Conservation (phyloP, 208 protist species). For the Borovskyia barvae region DNA sequence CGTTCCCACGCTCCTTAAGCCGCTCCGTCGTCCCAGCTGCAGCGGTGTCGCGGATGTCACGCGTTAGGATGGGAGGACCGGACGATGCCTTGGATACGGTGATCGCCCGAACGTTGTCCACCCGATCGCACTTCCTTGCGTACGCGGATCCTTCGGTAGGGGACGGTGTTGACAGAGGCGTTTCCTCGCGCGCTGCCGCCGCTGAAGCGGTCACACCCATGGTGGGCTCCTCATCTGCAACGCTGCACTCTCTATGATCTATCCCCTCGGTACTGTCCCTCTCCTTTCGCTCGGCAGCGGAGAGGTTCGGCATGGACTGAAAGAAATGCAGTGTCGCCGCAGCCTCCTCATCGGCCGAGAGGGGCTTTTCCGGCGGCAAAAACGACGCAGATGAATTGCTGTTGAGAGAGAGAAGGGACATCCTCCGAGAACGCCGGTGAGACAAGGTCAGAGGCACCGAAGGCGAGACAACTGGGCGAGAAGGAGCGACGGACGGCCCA, state of each 20-base stretch:
- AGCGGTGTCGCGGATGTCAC: background rate
- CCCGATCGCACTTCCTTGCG: too few relatives aligned
- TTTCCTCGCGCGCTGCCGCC: too few relatives aligned
- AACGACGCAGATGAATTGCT: slow-evolving; percentile 17
- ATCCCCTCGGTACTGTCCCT: background rate
- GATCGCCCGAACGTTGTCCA: too few relatives aligned
- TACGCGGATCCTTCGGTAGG: too few relatives aligned
- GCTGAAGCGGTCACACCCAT: background rate
- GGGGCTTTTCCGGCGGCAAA: background rate
- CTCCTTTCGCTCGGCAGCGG: background rate
- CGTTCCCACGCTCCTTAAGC: slow-evolving; percentile 67
- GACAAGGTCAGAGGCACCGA: too few relatives aligned
- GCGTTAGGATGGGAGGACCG: too few relatives aligned
- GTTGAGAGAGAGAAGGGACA: slow-evolving; percentile 10
- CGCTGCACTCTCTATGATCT: background rate
- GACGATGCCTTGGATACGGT: too few relatives aligned
- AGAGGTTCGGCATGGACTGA: slow-evolving; percentile 5
- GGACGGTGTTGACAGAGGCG: too few relatives aligned
- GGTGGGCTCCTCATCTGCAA: background rate
- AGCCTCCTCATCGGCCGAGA: slow-evolving; percentile 8
- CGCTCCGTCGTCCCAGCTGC: background rate
- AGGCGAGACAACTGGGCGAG: too few relatives aligned
- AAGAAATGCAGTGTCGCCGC: slow-evolving; percentile 13
- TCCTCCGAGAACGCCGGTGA: slow-evolving; percentile 2
- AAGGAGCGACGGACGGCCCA: too few relatives aligned